Percentiles rank a stretch among this genome's conserved stretches.
These are phyloP conservation scores for Clarireedia paspali DNA, from an alignment of 2,329 filamentous ascomycete species.

Conservation along the genomic window DNA sequence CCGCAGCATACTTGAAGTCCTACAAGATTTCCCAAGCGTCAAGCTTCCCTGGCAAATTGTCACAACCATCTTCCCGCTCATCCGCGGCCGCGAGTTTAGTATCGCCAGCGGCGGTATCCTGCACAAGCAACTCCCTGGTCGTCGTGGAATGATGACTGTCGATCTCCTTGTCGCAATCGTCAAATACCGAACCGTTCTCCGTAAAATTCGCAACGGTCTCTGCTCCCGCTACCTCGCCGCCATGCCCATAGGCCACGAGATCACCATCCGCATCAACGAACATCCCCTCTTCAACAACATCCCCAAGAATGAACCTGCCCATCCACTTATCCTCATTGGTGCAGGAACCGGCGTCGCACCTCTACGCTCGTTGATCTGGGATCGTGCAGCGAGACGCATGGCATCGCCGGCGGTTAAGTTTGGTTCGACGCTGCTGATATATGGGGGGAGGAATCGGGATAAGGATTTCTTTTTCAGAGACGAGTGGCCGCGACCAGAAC, in stretches of 20 bases:
- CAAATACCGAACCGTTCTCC: conserved; percentile 82
- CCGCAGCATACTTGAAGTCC: conserved; percentile 83
- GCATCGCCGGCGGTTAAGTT: conserved; percentile 18
- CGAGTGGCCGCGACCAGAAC: conserved; percentile 56
- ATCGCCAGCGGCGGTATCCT: conserved; percentile 65
- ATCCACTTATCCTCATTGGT: conserved; percentile 65
- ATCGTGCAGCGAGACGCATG: conserved; percentile 42
- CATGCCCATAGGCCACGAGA: conserved; percentile 44
- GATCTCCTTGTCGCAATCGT: conserved; percentile 82
- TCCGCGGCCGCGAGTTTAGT: conserved; percentile 89
- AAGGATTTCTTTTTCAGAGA: conserved; percentile 76
- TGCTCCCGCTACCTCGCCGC: conserved; percentile 79
- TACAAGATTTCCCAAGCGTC: conserved; percentile 83
- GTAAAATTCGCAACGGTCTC: conserved; percentile 75
- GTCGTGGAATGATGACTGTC: conserved; percentile 38
- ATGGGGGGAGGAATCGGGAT: conserved; percentile 67
- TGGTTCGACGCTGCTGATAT: conserved; percentile 55
- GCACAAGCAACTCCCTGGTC: conserved; percentile 15
- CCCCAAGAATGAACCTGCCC: conserved; percentile 33
- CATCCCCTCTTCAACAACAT: conserved; percentile 40
- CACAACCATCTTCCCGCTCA: conserved; percentile 66
- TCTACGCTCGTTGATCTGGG: conserved; percentile 71
- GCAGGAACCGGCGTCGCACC: conserved; percentile 86
- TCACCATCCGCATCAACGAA: conserved; percentile 35
- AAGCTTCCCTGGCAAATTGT: conserved; percentile 70